These are phyloP conservation scores for Candida adriatica DNA, from an alignment of 805 yeast genomes.

Conservation along the genomic window DNA sequence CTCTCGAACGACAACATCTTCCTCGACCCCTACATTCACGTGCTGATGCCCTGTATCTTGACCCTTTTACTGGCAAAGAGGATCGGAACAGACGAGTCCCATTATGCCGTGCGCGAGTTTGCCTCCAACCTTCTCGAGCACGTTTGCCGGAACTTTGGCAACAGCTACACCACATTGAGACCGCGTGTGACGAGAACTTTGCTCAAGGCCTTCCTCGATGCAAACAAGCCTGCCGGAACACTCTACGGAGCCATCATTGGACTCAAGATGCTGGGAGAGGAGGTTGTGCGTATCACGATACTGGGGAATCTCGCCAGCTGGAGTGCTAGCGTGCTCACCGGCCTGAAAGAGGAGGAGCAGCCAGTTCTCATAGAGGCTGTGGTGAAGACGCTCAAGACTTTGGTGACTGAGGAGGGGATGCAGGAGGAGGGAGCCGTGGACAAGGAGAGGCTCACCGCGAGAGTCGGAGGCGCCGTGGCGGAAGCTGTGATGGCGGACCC, in stretches of 20 bases:
- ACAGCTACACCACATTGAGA: constrained; percentile 79
- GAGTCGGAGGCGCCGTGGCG: constrained; percentile 58
- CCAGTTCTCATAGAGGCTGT: constrained; percentile 41
- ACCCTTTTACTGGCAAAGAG: constrained; percentile 85
- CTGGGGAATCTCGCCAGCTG: constrained; percentile 82
- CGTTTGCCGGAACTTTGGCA: constrained; percentile 73
- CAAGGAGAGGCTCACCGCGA: constrained; percentile 38
- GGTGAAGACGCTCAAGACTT: constrained; percentile 46
- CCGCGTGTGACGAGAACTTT: constrained; percentile 93
- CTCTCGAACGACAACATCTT: constrained; percentile 79
- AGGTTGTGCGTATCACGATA: constrained; percentile 76
- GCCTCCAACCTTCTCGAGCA: constrained; percentile 79
- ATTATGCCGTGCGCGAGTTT: constrained; percentile 67
- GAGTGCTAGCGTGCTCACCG: constrained; percentile 52
- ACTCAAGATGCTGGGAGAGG: constrained; percentile 74
- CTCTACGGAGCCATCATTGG: constrained; percentile 91
- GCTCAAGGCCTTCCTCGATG: constrained; percentile 82
- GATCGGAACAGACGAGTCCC: constrained; percentile 46
- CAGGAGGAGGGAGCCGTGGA: constrained; percentile 32
- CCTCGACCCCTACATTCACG: constrained; percentile 92
- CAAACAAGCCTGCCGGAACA: constrained; percentile 78
- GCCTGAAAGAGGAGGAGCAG: constrained; percentile 36
- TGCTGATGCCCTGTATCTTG: constrained; percentile 92
- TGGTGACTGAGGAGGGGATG: constrained; percentile 30
- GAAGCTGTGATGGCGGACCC: constrained; percentile 39